A percentile compares a stretch with the other conserved stretches of the same genome.
phyloP scores from a whole-genome alignment of 345 rosid genomes.

The Durio zibethinus region DNA sequence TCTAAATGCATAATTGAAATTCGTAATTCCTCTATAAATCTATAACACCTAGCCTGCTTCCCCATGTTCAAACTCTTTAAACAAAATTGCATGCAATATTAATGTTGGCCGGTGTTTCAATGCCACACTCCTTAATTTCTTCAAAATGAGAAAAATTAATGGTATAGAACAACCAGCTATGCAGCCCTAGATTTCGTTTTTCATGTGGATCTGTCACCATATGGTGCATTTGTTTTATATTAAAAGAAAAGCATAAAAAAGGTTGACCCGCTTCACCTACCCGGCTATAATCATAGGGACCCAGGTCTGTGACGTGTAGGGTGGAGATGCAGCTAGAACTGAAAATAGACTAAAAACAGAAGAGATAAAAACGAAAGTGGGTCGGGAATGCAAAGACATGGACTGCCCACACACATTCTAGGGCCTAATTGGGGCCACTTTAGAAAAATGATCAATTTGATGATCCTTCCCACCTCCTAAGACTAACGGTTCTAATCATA shows the following conservation, averaged over 20 bases:
- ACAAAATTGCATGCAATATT: no score
- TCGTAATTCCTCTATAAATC: no score
- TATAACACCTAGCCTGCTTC: no score
- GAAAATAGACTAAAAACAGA: not conserved
- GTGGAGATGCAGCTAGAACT: not conserved
- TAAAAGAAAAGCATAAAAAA: no score
- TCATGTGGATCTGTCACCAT: not conserved
- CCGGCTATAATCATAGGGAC: not conserved
- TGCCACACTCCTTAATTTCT: no score
- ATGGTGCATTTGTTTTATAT: not conserved
- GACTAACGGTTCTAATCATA: conserved; percentile 35
- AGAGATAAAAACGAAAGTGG: not conserved
- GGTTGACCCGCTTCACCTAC: not conserved
- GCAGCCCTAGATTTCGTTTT: no score
- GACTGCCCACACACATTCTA: conserved; percentile 20
- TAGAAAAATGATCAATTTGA: not conserved
- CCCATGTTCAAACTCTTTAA: not conserved
- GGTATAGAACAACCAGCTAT: no score
- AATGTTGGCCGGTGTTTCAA: no score
- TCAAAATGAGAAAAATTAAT: no score
- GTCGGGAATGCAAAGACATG: not conserved
- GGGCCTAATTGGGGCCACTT: not conserved
- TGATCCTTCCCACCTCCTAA: conserved; percentile 6
- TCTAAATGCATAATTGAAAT: no score
- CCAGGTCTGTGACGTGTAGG: not conserved